phyloP scores from a whole-genome alignment of 1,284 basidiomycete genomes.

The Marasmius sp. region DNA sequence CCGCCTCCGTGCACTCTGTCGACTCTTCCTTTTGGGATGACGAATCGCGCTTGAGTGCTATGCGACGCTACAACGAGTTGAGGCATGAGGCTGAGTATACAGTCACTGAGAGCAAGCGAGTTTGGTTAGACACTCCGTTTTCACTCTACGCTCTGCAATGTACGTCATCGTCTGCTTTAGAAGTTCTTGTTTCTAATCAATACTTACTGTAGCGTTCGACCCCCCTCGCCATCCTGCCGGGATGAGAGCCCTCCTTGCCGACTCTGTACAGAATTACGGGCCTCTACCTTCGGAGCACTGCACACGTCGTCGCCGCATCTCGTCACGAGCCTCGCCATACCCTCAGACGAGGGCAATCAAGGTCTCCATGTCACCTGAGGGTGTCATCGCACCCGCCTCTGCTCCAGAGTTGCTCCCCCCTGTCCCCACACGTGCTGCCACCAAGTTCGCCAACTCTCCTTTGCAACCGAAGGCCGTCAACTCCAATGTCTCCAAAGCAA shows the following conservation, averaged over 20 bases:
- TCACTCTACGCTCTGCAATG: conserved; percentile 71
- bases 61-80: conserved; percentile 69
- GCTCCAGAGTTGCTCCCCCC: conserved; percentile 18
- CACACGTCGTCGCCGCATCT: conserved; percentile 56
- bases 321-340: conserved; percentile 72
- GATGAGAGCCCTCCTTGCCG: conserved; percentile 71
- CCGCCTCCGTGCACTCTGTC: conserved; percentile 43
- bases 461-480: conserved; percentile 21
- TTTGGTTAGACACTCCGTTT: conserved; percentile 72
- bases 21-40: conserved; percentile 50
- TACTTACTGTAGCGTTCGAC: conserved; percentile 57
- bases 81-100: conserved; percentile 66
- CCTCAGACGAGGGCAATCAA: conserved; percentile 48
- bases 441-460: conserved; percentile 18
- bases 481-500: conserved; percentile 17
- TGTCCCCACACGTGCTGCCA: conserved; percentile 31
- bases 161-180: conserved; percentile 36
- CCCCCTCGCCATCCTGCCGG: conserved; percentile 62
- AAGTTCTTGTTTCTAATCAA: conserved; percentile 10
- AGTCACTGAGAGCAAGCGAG: conserved; percentile 62
- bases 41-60: conserved; percentile 56
- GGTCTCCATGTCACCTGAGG: conserved; percentile 42
- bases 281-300: conserved; percentile 70
- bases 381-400: conserved; percentile 23
- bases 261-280: conserved; percentile 68